These are phyloP conservation scores for Carex sylvatica DNA, from an alignment of 202 grass and related monocot genomes.

Conservation along the genomic window DNA sequence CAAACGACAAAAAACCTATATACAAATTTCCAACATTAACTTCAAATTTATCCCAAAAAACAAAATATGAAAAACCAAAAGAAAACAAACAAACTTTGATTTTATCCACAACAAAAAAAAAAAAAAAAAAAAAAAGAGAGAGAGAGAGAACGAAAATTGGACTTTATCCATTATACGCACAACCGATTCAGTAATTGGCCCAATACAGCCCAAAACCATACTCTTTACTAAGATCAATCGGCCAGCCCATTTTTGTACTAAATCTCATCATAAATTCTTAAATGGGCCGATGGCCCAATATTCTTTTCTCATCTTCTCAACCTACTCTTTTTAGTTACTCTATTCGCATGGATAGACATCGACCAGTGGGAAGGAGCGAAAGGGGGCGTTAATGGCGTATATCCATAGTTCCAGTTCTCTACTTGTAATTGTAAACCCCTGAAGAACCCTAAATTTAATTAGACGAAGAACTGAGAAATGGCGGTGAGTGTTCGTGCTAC, in stretches of 20 bases:
- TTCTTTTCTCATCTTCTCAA: background rate
- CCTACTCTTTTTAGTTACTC: background rate
- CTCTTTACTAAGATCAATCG: too few relatives aligned
- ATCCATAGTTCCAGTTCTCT: background rate
- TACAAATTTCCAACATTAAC: too few relatives aligned
- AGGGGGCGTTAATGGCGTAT: conserved; percentile 5
- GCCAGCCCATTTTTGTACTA: too few relatives aligned
- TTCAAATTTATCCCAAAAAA: too few relatives aligned
- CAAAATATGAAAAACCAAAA: too few relatives aligned
- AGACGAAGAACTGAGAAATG: conserved; percentile 4
- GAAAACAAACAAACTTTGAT: too few relatives aligned
- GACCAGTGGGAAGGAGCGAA: background rate
- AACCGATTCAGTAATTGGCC: background rate
- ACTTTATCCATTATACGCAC: too few relatives aligned
- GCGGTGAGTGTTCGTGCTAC: conserved; percentile 3
- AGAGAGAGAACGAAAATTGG: too few relatives aligned
- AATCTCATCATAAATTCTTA: background rate
- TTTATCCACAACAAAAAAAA: too few relatives aligned
- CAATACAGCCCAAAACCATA: background rate
- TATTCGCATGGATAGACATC: background rate
- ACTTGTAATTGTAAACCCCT: conserved; percentile 17
- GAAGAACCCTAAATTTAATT: conserved; percentile 11
- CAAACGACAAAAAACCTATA: too few relatives aligned
- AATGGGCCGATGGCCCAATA: background rate
- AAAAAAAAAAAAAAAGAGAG: too few relatives aligned